Base-by-base conservation (phyloP, 352 stramenopile genomes). In the Globisporangium iwayamae region DNA sequence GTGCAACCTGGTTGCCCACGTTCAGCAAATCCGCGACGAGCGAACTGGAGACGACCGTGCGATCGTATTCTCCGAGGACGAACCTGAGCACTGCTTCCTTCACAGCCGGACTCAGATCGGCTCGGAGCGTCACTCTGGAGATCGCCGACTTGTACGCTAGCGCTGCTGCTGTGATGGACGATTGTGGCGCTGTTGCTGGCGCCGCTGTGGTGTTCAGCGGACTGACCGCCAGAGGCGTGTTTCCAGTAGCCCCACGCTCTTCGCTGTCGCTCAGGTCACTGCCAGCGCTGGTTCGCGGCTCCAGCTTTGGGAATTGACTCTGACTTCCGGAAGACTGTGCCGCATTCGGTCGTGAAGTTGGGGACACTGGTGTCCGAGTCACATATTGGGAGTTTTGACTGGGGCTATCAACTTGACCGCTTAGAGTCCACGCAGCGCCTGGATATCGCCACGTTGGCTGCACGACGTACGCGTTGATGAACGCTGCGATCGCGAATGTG, bases 381-480 rank as follows among this genome's bases (percentile, higher is more conserved):
- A 18, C 11, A 5, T 9, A 8, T 41, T 28, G 18, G 2, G 51
- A 18, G 5, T 6, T 56, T 14, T 7, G 2, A 56, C 36, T 30
- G 18, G 16, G 1, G 3, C 16, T 36, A 3, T 14, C 36, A 14
- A 11, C 9, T 11, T 41, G 36, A 14, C 6, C 32, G 13, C 32
- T 18, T 1, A n/a, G 13, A 3, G 14, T 20, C 47, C 20, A 25
- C 9, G 9, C 48, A 18, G n/a, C 28, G 36, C 6, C 28, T 25
- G 28, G 28, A 13, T 56, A 41, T 7, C 28, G 51, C 51, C 51
- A 56, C 16, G 51, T 56, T 6, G 51, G 51, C 28, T 56, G 25
- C 18, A 56, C 51, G 16, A 56, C 28, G 30, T 56, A 56, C 16
- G 51, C 51, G 51, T 28, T 41, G 51, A 56, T 28, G 28, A 56